phyloP scores from a whole-genome alignment of 2,329 filamentous ascomycete genomes.

The Apiospora kogelbergensis region DNA sequence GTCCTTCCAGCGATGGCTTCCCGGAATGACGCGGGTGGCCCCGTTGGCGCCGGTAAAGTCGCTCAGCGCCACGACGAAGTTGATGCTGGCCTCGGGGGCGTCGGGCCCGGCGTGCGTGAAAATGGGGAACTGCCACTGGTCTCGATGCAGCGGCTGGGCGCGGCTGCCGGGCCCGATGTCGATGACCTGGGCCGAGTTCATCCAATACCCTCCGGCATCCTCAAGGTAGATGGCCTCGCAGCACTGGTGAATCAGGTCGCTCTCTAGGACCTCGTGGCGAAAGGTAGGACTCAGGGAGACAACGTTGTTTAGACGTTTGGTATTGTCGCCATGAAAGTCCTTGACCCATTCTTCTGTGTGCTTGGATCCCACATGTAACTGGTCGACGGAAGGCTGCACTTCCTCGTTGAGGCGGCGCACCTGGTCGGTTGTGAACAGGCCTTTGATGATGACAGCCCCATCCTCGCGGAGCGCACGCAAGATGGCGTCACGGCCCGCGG shows the following conservation, averaged over 20 bases:
- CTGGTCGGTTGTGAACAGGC: slow-evolving; percentile 23
- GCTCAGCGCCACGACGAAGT: slow-evolving; percentile 29
- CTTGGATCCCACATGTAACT: slow-evolving; percentile 19
- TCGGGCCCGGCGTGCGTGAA: slow-evolving; percentile 26
- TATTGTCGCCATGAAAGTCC: slow-evolving; percentile 27
- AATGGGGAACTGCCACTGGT: slow-evolving; percentile 28
- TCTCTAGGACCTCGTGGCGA: slow-evolving; percentile 28
- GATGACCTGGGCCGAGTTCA: slow-evolving; percentile 16
- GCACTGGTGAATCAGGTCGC: slow-evolving; percentile 27
- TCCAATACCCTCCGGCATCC: slow-evolving; percentile 29
- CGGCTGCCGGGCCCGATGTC: slow-evolving; percentile 16
- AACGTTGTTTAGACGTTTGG: slow-evolving; percentile 25
- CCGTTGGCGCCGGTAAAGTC: slow-evolving; percentile 29
- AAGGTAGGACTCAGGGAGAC: slow-evolving; percentile 27
- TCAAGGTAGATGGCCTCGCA: slow-evolving; percentile 24
- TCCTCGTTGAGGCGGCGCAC: slow-evolving; percentile 24
- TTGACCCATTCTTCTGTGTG: slow-evolving; percentile 22
- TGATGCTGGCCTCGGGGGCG: slow-evolving; percentile 25
- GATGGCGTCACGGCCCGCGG: slow-evolving; percentile 16
- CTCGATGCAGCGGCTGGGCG: slow-evolving; percentile 29
- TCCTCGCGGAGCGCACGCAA: slow-evolving; percentile 21
- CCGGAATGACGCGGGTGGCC: slow-evolving; percentile 30
- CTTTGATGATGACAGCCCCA: slow-evolving; percentile 28
- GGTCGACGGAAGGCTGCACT: slow-evolving; percentile 22
- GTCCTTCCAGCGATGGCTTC: slow-evolving; percentile 28